A percentile compares a stretch with the other conserved stretches of the same genome.
phyloP scores from a whole-genome alignment of 2,329 filamentous ascomycete genomes.

The Cadophora sp. region DNA sequence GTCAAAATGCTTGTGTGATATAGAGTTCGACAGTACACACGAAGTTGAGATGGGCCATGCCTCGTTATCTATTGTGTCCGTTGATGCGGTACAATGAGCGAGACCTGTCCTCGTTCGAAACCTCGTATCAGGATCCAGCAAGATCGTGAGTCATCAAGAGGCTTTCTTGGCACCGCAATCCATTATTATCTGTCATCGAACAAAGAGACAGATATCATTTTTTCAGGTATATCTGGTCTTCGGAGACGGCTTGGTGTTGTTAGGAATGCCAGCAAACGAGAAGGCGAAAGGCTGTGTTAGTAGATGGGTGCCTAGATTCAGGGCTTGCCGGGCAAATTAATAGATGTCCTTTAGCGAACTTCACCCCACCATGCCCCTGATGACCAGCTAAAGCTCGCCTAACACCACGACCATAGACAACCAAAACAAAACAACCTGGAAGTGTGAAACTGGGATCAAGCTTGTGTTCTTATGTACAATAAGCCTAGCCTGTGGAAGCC shows the following conservation, averaged over 20 bases:
- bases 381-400: not conserved
- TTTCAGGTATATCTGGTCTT: not conserved
- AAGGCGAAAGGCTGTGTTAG: too few species aligned
- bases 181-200: not conserved
- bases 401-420: too few species aligned
- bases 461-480: too few species aligned
- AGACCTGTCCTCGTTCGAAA: slow-evolving; percentile 2
- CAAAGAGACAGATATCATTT: not conserved
- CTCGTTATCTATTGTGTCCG: not conserved
- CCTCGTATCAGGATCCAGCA: slow-evolving; percentile 5
- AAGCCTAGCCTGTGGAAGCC: too few species aligned
- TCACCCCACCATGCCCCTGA: not conserved
- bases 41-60: not conserved
- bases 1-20: not conserved
- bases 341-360: not conserved
- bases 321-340: not conserved
- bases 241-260: not conserved
- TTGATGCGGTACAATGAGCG: not conserved
- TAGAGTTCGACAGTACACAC: not conserved
- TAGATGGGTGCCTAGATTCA: not conserved
- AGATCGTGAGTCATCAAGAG: slow-evolving; percentile 8
- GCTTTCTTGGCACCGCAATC: not conserved
- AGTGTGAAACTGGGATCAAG: not conserved
- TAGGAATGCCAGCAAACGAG: too few species aligned
- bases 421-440: not conserved